Percentiles rank a stretch among this genome's conserved stretches.
Evolutionary conservation across 805 yeast species (phyloP).

Genomic region (Saccharomycopsis fodiens): DNA sequence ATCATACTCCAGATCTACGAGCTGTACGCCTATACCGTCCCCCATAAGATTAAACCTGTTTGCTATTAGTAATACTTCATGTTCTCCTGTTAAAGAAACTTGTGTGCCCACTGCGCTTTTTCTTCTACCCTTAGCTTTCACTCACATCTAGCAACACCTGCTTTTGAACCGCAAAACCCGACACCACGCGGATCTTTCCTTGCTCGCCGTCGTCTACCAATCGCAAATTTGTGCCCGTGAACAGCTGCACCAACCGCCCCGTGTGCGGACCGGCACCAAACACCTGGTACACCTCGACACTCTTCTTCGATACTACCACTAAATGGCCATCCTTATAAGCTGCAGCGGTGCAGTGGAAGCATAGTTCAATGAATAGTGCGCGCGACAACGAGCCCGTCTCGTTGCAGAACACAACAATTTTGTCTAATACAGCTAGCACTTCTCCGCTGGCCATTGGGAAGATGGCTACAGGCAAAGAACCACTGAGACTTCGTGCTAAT

Average conservation of each 20-base stretch:
- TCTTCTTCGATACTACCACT: not conserved
- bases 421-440: conserved; percentile 1
- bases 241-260: not conserved
- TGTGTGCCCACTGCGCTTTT: too few relatives aligned
- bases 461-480: not conserved
- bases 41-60: too few relatives aligned
- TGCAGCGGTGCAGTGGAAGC: not conserved
- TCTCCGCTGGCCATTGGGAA: not conserved
- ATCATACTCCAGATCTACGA: too few relatives aligned
- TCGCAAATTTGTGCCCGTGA: conserved; percentile 3
- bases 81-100: too few relatives aligned
- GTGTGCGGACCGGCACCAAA: not conserved
- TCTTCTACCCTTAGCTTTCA: too few relatives aligned
- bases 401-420: conserved; percentile 8
- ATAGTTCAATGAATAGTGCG: conserved; percentile 5
- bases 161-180: not conserved
- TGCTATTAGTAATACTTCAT: too few relatives aligned
- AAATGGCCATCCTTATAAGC: conserved; percentile 6
- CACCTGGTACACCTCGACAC: conserved; percentile 2
- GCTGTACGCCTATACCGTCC: too few relatives aligned
- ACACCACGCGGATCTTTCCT: not conserved
- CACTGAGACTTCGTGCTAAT: not conserved
- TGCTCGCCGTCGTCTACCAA: not conserved
- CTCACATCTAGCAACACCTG: not conserved
- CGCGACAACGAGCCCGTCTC: conserved; percentile 1